Conservation (phyloP, 2,329 filamentous ascomycete genomes). For the Fusarium miscanthi region DNA sequence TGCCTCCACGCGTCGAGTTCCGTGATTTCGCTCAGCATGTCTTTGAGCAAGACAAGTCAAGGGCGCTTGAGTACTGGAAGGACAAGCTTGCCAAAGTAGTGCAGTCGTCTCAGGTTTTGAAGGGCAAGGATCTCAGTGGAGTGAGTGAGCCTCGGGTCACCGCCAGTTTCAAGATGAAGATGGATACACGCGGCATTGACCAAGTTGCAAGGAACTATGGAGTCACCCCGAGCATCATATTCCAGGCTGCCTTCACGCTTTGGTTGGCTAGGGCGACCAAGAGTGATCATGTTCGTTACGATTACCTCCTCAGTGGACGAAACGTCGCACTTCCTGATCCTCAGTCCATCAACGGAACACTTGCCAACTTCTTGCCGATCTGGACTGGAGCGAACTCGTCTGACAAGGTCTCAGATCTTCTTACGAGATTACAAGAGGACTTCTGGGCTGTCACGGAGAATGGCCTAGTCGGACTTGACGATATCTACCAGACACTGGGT, state of each 20-base stretch:
- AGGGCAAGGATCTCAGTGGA: background rate
- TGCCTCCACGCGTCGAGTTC: background rate
- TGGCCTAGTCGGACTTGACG: background rate
- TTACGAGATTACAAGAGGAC: background rate
- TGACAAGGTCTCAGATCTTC: background rate
- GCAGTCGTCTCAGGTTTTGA: background rate
- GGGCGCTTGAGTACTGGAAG: background rate
- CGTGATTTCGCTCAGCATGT: background rate
- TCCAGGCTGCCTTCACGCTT: background rate
- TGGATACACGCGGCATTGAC: background rate
- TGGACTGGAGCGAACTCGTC: fast-evolving
- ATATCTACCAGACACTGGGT: background rate
- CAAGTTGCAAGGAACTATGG: background rate
- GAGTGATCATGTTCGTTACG: background rate
- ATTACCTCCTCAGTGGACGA: slow-evolving; percentile 2
- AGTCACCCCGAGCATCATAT: background rate
- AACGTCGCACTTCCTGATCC: slow-evolving; percentile 1
- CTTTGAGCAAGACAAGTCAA: background rate
- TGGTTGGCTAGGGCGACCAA: background rate
- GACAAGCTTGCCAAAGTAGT: background rate
- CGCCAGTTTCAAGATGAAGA: background rate
- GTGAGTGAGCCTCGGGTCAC: background rate
- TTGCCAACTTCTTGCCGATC: background rate
- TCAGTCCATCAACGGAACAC: background rate
- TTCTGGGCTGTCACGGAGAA: slow-evolving; percentile 2